Conservation (phyloP, 208 protist genomes). For the Acanthamoeba healyi region DNA sequence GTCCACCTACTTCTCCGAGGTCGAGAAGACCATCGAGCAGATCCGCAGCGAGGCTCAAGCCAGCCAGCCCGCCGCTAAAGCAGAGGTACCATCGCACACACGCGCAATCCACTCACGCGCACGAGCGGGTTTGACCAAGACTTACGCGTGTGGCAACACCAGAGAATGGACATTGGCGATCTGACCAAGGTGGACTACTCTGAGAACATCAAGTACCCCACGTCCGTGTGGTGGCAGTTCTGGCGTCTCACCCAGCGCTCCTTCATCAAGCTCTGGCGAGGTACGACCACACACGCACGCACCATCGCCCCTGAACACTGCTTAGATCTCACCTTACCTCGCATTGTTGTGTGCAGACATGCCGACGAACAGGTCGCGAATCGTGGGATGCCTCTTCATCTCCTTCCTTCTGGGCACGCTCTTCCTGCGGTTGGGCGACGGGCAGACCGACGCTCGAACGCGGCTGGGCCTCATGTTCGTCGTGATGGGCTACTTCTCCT, state of each 20-base stretch:
- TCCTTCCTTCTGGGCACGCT: slow-evolving; percentile 32
- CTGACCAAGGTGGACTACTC: not conserved
- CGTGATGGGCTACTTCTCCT: slow-evolving; percentile 49
- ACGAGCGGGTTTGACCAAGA: too few species aligned
- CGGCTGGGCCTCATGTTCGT: slow-evolving; percentile 52
- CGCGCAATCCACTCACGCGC: not conserved
- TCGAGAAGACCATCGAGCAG: not conserved
- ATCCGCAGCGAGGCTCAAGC: not conserved
- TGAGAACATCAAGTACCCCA: slow-evolving; percentile 26
- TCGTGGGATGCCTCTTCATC: slow-evolving; percentile 28
- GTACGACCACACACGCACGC: not conserved
- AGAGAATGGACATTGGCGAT: not conserved
- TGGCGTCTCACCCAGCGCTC: slow-evolving; percentile 6
- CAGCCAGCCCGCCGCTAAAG: not conserved
- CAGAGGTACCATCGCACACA: not conserved
- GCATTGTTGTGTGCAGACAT: not conserved
- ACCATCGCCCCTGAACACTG: too few species aligned
- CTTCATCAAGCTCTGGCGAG: not conserved
- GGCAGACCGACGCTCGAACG: not conserved
- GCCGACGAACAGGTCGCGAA: not conserved
- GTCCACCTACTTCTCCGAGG: not conserved
- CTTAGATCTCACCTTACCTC: not conserved
- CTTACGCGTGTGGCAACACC: not conserved
- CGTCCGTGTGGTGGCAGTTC: slow-evolving; percentile 31
- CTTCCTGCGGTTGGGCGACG: slow-evolving; percentile 6